Base-by-base conservation (phyloP, 495 filamentous ascomycete genomes). In the Articulospora tetracladia region DNA sequence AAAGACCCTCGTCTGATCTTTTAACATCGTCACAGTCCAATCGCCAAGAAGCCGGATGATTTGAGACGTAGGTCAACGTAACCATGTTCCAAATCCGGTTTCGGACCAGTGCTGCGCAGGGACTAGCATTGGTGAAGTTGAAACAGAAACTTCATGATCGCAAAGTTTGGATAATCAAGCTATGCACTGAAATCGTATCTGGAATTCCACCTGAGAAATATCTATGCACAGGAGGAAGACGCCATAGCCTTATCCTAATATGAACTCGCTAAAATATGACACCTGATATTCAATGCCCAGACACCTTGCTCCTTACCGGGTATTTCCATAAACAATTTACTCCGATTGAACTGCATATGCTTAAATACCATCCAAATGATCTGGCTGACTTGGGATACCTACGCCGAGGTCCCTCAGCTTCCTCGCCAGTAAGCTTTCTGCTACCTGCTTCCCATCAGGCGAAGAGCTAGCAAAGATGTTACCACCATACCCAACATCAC, bases 401-500 rank as follows among this genome's bases (percentile, higher is more conserved):
- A 68, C 62, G 32, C 79, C 81, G 17, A 83, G 67, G 22, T 79
- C 70, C 56, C 76, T 75, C 34, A 86, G 68, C 61, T 78, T 74
- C 64, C 76, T 79, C 30, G 83, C 82, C 28, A 86, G 72, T 25
- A 86, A 66, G 51, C 83, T 78, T 63, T 83, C 81, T 17, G 79
- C 75, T 13, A 64, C 65, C 58, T 82, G 78, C 15, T 74, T 66
- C n/a, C 72, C 69, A 54, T 62, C 64, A 19, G 69, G 62, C 15
- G 39, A 44, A 32, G 57, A 64, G 12, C 72, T 60, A 3, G 67
- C 60, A 65, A 81, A 86, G 12, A 78, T 74, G 62, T 86, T 81
- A 11, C 85, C 86, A 6, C 81, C 85, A 60, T 91, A 92, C 22
- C 86, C 87, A 15, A 74, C 70, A 67, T 90, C 86, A 17, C 82